Conservation (phyloP, 1,284 basidiomycete species). For the Gymnopus androsaceus region DNA sequence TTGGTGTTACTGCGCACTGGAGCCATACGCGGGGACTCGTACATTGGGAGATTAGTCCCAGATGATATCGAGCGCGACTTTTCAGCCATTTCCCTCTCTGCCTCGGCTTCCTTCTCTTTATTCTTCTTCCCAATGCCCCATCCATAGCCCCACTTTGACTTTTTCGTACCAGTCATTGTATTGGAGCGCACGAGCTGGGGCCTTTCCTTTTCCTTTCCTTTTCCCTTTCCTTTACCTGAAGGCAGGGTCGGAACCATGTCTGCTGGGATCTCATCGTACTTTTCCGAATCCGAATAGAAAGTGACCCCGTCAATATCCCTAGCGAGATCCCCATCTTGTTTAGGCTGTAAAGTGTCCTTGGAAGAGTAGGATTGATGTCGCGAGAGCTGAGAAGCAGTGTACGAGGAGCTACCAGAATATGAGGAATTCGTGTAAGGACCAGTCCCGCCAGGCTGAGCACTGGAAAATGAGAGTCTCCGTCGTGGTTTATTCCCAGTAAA, state of each 20-base stretch:
- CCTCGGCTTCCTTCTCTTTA: slow-evolving; percentile 48
- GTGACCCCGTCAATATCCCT: slow-evolving; percentile 32
- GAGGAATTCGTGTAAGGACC: slow-evolving; percentile 23
- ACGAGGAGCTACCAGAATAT: slow-evolving; percentile 8
- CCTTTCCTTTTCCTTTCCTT: slow-evolving; percentile 35
- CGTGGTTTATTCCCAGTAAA: slow-evolving; percentile 47
- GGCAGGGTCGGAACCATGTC: slow-evolving; percentile 16
- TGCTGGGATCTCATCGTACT: slow-evolving; percentile 46
- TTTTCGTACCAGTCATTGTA: slow-evolving; percentile 52
- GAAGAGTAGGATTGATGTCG: slow-evolving; percentile 14
- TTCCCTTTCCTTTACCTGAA: slow-evolving; percentile 11
- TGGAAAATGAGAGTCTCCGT: slow-evolving; percentile 46
- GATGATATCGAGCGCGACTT: slow-evolving; percentile 27
- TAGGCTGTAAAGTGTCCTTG: slow-evolving; percentile 3
- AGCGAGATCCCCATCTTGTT: neutral
- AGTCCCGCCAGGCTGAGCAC: slow-evolving; percentile 27
- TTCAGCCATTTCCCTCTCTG: slow-evolving; percentile 38
- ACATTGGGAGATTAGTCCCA: slow-evolving; percentile 42
- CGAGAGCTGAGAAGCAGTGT: slow-evolving; percentile 2
- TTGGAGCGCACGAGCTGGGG: slow-evolving; percentile 48
- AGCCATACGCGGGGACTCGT: slow-evolving; percentile 33
- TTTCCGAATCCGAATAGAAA: slow-evolving; percentile 60
- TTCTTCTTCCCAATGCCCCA: slow-evolving; percentile 66
- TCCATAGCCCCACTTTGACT: slow-evolving; percentile 62
- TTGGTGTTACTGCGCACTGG: slow-evolving; percentile 28